phyloP scores from a whole-genome alignment of 73 alveolate species.

The Paramecium sexaurelia region DNA sequence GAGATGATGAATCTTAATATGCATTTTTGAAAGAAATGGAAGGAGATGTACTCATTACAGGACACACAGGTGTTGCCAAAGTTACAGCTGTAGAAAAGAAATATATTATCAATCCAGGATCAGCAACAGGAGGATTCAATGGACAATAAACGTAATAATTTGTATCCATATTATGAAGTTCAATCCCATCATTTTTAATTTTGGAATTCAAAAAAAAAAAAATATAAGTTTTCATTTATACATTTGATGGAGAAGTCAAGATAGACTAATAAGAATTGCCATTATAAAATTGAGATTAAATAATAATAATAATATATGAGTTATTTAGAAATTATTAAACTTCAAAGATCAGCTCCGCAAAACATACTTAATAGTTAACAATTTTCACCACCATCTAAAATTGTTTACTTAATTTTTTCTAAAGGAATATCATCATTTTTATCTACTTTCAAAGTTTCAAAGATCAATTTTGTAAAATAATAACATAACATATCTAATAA shows the following conservation, averaged over 20 bases:
- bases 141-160: constrained; percentile 59
- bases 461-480: constrained; percentile 50
- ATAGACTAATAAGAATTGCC: background rate
- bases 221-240: background rate
- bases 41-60: constrained; percentile 93
- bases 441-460: constrained; percentile 40
- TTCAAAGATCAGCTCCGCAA: constrained; percentile 53
- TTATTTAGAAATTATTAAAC: background rate
- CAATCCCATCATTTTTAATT: constrained; percentile 34
- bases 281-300: background rate
- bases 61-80: constrained; percentile 92
- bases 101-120: constrained; percentile 97
- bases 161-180: background rate
- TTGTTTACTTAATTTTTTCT: constrained; percentile 16
- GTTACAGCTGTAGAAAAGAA: constrained; percentile 92
- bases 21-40: constrained; percentile 89
- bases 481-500: constrained; percentile 32
- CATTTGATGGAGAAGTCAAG: constrained; percentile 19
- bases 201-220: background rate
- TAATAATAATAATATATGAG: background rate
- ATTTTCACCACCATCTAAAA: constrained; percentile 38
- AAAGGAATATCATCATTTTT: constrained; percentile 47
- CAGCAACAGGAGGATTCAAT: constrained; percentile 95
- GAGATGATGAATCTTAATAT: constrained; percentile 93
- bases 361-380: constrained; percentile 48